Base-by-base conservation (phyloP, 805 yeast species). In the Kuraishia borneana region DNA sequence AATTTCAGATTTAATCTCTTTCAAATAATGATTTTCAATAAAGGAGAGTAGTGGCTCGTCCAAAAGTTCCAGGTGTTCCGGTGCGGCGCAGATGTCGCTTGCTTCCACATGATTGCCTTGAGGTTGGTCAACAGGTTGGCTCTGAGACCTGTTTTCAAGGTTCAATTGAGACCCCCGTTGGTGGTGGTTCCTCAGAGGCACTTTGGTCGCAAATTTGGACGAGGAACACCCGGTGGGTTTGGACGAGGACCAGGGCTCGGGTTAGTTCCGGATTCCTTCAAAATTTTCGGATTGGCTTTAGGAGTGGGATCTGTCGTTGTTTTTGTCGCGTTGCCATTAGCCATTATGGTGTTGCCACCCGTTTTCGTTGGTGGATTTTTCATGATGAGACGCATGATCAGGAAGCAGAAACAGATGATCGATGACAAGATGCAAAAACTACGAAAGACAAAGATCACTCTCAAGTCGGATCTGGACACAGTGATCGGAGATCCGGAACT, bases 311-410 rank as follows among this genome's bases (percentile, higher is more conserved):
- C 49, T 16, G 34, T 56, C 13, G 37, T 56, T 18, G 38, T 57
- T 2, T 54, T 50, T 39, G 54, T 55, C 25, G 58, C 59, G 5
- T 37, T 52, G 2, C 60, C 60, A 5, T 32, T 55, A 2, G 34
- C 55, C 21, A 35, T 47, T n/a, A 32, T 58, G 9, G 48, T 50
- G 9, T 35, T 53, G 4, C 63, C 63, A 5, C 55, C 61, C 2
- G 10, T 52, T 5, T 16, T 52, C 3, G 21, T 56, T n/a, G 53
- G 57, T 8, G 45, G 54, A 1, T 43, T 37, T 26, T 21, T 47
- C 12, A 35, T 41, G 12, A 42, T 39, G 26, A 42, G 38, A 21
- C 20, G 43, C 2, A 37, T 44, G 18, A 35, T 34, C 17, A 35
- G 36, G 18, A 37, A 41, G 26, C 19, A 37, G 13, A 31, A 37